Base-by-base conservation (phyloP, 768 basidiomycete genomes). In the Lactarius sanguifluus region DNA sequence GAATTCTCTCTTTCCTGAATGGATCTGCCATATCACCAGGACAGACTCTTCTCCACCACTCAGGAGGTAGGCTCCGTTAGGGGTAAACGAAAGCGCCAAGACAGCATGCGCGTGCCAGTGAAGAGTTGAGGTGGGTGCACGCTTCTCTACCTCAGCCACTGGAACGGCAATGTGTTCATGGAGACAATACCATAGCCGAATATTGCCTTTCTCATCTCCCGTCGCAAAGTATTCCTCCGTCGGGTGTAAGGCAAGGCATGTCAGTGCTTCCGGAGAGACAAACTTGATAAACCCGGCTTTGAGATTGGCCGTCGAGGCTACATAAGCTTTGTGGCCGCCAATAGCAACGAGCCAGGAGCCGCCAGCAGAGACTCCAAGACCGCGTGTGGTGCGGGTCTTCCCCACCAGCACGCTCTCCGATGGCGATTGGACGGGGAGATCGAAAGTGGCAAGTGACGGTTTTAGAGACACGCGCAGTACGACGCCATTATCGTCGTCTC, bases 21-120 rank as follows among this genome's bases (percentile, higher is more conserved):
- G 89, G 50, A 99, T 75, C 74, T 97, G 94, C 97, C 97, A 99
- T 65, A 96, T 89, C 45, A 98, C 96, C n/a, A 99, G 77, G 12
- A 98, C 96, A 38, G 91, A 85, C 75, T 98, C 97, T 76, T 97
- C 94, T 55, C 97, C 97, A 68, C 94, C 96, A 67, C 92, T 96
- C 57, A 98, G 78, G 20, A 99, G 77, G 75, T 97, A 96, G 9
- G 94, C 90, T 15, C 97, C 97, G 70, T 96, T 95, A 15, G 88
- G 77, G 0, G 94, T 92, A 76, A 98, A 99, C 0, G 87, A 81
- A 32, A 99, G 75, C 1, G 93, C 89, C 3, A 91, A 87, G 20
- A 98, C 92, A 4, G 94, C 85, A 75, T 98, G 96, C 2, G 96
- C 91, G 74, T 99, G 97, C 97, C 97, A 99, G 77, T 98, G 96